Conservation (phyloP, 352 stramenopile genomes). For the Pythium phragmiticola region DNA sequence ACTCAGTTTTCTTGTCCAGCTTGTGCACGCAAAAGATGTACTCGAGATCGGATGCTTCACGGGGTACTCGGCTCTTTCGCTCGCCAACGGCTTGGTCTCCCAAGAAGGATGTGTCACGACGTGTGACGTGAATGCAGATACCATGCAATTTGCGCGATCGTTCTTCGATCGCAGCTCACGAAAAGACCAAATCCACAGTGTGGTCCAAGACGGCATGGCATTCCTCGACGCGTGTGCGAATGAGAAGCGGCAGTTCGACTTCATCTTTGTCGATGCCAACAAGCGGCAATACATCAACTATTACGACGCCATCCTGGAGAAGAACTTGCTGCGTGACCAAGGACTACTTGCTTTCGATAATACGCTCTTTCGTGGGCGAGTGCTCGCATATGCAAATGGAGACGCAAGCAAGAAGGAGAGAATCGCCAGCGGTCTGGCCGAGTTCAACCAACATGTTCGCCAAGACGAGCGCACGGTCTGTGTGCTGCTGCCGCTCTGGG, state of each 20-base stretch:
- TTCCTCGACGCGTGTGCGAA: conserved; percentile 32
- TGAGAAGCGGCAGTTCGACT: conserved; percentile 69
- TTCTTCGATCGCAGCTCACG: conserved; percentile 51
- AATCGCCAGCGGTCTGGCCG: conserved; percentile 64
- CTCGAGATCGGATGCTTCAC: conserved; percentile 94
- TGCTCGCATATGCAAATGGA: conserved; percentile 62
- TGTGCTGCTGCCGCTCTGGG: conserved; percentile 87
- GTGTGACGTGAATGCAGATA: conserved; percentile 54
- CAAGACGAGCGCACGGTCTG: conserved; percentile 79
- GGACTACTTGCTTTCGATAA: conserved; percentile 92
- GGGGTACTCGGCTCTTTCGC: conserved; percentile 91
- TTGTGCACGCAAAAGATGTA: conserved; percentile 63
- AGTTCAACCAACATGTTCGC: conserved; percentile 88
- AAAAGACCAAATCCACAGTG: conserved; percentile 35
- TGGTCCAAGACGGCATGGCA: conserved; percentile 44
- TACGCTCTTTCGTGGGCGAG: conserved; percentile 91
- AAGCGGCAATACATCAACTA: conserved; percentile 90
- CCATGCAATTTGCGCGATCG: conserved; percentile 44
- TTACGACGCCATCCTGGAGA: conserved; percentile 75
- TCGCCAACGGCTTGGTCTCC: conserved; percentile 51
- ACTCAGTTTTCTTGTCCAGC: conserved; percentile 75
- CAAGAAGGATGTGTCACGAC: conserved; percentile 40
- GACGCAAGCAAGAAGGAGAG: conserved; percentile 46
- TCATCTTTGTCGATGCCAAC: conserved; percentile 95
- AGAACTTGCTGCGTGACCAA: conserved; percentile 64